Evolutionary conservation across 1,284 basidiomycete species (phyloP), one percentile per base, ranked within the genome.

Genomic region (Trichosporon faecale): DNA sequence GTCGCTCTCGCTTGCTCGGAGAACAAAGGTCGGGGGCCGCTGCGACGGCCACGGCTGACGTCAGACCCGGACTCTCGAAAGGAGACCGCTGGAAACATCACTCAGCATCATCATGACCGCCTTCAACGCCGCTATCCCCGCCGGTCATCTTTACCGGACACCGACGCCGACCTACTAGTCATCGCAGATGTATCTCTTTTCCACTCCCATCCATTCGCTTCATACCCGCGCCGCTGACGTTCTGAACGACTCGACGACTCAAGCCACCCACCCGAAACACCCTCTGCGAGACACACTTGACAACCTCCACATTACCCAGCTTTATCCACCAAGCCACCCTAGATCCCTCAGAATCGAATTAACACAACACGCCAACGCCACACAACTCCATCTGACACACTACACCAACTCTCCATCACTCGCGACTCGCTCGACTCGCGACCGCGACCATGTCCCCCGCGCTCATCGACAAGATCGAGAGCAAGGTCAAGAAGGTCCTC

Each of bases 401-500:
- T 18, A n/a, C 40, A n/a, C 40, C 40, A 44, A 44, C 6, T 18
- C 18, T 18, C 18, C 8, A 25, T 6, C 49, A 57, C 21, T 1
- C 49, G 9, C 9, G 9, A 33, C 9, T 2, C 49, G 23, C 21
- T 25, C 21, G 49, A 29, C 23, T 11, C 23, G 14, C 23, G 14
- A 25, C 23, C 35, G n/a, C n/a, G 3, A 61, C 57, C 27, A 61
- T 61, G 57, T 14, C 55, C 11, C 57, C 57, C 27, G 27, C 27
- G 16, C 29, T 61, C 57, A 4, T 61, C 57, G 57, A 61, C 31
- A 61, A 61, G 57, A 31, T 61, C 57, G 57, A 33, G 57, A 29
- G 29, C 57, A 61, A 29, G 57, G 57, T 61, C 57, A 61, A 61
- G 57, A 61, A 61, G 57, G 57, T 61, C 18, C 57, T 61, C 7